Evolutionary conservation across 2,329 filamentous ascomycete species (phyloP), one percentile per base, ranked within the genome.

Genomic region (Graphilbum ipis-grandicollis): DNA sequence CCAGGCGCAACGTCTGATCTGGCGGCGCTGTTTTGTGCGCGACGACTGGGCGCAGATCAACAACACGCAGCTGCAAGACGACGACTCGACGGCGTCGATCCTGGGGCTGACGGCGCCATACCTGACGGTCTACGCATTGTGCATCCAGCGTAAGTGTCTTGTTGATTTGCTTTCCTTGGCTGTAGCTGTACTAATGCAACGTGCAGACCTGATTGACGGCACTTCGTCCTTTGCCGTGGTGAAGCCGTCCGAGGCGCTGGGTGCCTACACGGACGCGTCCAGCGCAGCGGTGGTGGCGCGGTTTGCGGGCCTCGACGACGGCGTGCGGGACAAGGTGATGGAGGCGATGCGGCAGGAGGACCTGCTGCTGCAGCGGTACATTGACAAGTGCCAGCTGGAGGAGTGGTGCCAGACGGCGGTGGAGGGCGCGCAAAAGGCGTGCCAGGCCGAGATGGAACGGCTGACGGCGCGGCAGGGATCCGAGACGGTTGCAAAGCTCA

Each of bases 21-120:
- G 90, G 90, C 79, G 90, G 50, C 74, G 90, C 37, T 78, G 84
- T 42, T 80, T 80, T 49, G 68, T 88, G 45, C 73, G 76, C 35
- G 86, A 94, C 52, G 73, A 94, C 51, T 98, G 90, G 90, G 62
- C 68, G 19, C 64, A 62, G 40, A 69, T 92, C 50, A 88, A 90
- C 50, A 74, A 82, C 45, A 88, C 80, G 1, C 72, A 77, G 34
- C 65, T 78, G 41, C 79, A 81, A 51, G 72, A 74, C 39, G 85
- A 93, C 48, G 58, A 62, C 3, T 68, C 80, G 43, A 69, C 84
- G 21, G 62, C 75, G 37, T 63, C 68, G 21, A 61, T 70, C 15
- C 56, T 92, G 19, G 60, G 62, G 23, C 58, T 66, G 39, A 93
- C 84, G 4, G 65, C 75, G 21, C 62, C 84, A 5, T 86, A 75